Evolutionary conservation across 1,139 yeast species (phyloP), one percentile per base, ranked within the genome.

Genomic region (Blastobotrys raffinosifermentans): DNA sequence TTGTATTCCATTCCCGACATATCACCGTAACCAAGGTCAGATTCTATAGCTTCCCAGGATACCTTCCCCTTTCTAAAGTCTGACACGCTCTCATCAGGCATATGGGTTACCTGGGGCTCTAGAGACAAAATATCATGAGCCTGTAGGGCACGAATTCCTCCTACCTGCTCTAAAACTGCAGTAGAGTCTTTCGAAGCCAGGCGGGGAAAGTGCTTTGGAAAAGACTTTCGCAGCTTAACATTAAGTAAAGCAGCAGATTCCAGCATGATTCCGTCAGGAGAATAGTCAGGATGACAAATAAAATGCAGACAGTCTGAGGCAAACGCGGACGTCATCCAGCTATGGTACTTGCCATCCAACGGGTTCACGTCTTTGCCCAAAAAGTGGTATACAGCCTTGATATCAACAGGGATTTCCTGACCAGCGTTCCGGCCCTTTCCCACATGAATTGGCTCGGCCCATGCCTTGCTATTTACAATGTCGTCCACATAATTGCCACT

Each of bases 361-460:
- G 79, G 72, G 16, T 80, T 75, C 1, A 84, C 70, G 4, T 67
- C 72, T 15, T 67, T 70, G n/a, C 83, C 94, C 31, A 89, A 61
- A 42, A 86, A 73, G 58, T 85, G 94, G 56, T 84, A 86, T 2
- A 86, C 81, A 3, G 74, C 59, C 1, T 76, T 75, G 14, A 53
- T 45, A 15, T 44, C 70, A 22, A 54, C 55, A 4, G 61, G 57
- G 11, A 52, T 27, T 27, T 35, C 31, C 20, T 43, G 32, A 6
- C 29, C 30, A 20, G 29, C 26, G 14, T 30, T 29, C 15, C 42
- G 30, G 25, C 36, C 36, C 15, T 13, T 10, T 6, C 11, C 15
- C 13, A 34, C 21, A 7, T 29, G 29, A 4, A 49, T 19, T n/a
- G 31, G 30, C 23, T 38, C 34, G n/a, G 32, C 33, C 54, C 54